A percentile compares a stretch with the other conserved stretches of the same genome.
Evolutionary conservation across 2,329 filamentous ascomycete species (phyloP).

Genomic region (Penicillium italicum): DNA sequence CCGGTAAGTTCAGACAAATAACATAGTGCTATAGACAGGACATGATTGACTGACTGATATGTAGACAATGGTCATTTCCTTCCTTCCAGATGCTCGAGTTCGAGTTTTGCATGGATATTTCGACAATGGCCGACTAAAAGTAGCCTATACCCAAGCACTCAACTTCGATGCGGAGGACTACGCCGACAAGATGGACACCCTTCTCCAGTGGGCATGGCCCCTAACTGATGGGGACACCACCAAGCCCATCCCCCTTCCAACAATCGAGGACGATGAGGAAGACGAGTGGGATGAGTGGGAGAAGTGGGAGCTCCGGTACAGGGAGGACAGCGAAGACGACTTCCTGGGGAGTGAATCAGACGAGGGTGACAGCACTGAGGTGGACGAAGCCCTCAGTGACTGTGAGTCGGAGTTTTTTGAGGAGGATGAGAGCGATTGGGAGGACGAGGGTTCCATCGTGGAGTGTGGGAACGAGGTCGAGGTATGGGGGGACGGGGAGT

Average conservation of each 20-base stretch:
- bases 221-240: neutral
- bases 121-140: neutral
- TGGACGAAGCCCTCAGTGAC: neutral
- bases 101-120: slow-evolving; percentile 13
- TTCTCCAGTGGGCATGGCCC: slow-evolving; percentile 11
- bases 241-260: slow-evolving; percentile 5
- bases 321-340: neutral
- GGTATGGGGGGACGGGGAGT: neutral
- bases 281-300: slow-evolving; percentile 1
- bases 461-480: neutral
- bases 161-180: slow-evolving; percentile 6
- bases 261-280: slow-evolving; percentile 7
- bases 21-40: neutral
- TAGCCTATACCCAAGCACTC: slow-evolving; percentile 8
- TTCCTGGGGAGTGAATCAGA: neutral
- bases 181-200: neutral
- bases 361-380: neutral
- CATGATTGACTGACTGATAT: neutral
- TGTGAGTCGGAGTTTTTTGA: neutral
- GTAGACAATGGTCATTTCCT: slow-evolving; percentile 12
- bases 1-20: neutral
- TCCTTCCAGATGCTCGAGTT: slow-evolving; percentile 6
- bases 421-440: neutral
- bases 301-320: neutral
- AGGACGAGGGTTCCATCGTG: neutral